Conservation (phyloP, 2,329 filamentous ascomycete species). For the Colletotrichum sojae region DNA sequence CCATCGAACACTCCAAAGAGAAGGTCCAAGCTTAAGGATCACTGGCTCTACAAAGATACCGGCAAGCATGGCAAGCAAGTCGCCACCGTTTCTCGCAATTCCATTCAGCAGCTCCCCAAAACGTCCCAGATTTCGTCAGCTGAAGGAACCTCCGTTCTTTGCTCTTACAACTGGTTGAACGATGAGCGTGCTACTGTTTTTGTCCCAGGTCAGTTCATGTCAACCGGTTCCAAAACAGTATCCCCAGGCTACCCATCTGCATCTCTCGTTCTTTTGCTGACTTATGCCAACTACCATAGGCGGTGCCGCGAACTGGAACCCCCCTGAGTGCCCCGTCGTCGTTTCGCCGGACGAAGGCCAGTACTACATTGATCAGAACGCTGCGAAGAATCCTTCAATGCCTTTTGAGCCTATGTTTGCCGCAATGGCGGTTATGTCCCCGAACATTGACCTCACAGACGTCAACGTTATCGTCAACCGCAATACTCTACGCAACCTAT, state of each 20-base stretch:
- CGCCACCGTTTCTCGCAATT: no score
- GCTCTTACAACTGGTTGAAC: not conserved
- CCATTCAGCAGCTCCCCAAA: no score
- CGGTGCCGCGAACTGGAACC: not conserved
- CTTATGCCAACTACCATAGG: not conserved
- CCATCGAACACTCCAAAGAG: no score
- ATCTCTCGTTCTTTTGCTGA: not conserved
- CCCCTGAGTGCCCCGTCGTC: not conserved
- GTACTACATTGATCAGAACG: not conserved
- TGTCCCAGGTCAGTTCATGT: not conserved
- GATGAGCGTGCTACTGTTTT: not conserved
- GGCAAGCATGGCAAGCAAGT: no score
- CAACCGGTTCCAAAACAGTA: no score
- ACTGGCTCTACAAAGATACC: no score
- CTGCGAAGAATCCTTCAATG: not conserved
- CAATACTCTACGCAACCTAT: not conserved
- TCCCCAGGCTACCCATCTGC: no score
- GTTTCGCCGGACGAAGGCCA: not conserved
- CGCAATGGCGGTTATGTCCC: conserved; percentile 1
- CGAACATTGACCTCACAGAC: not conserved
- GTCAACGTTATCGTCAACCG: conserved; percentile 6
- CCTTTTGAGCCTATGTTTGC: conserved; percentile 1
- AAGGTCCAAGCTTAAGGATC: no score
- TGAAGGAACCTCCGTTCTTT: not conserved
- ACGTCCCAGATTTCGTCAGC: no score